Evolutionary conservation across 257 asterid species (phyloP), one percentile per base, ranked within the genome.

Genomic region (Echites panduratus): DNA sequence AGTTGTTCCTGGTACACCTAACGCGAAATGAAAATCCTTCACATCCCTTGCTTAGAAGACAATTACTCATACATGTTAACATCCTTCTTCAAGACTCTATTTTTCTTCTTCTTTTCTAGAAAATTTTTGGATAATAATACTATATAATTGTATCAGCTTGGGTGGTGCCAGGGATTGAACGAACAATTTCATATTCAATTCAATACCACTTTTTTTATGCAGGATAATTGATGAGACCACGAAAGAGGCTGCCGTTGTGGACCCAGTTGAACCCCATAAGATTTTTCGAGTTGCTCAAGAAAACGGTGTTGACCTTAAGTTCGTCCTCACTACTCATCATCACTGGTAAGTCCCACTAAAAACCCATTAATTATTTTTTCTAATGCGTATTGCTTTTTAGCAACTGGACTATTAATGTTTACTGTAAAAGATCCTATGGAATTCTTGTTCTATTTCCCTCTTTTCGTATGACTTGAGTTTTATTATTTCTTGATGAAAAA

Each of bases 291-390:
- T 84, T 22, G 98, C 96, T 66, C 78, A 86, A 72, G 98, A 94
- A 77, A 87, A 91, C 68, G 96, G 88, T 16, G 92, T 81, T 72
- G 66, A 84, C 66, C 88, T 94, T 10, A 89, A 91, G 87, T 74
- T 87, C 54, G 92, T 94, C 57, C 97, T 94, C 84, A 91, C 99
- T 72, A 91, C 99, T 70, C 97, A 94, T 82, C 97, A 94, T 69
- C 99, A 94, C 89, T 88, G 96, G 99, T 93, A 43, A 48, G 78
- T 57, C 68, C 43, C 66, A 32, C 70, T 20, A 17, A 38, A 32
- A 56, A 65, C 41, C 70, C 49, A 17, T 7, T 10, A 8, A n/a
- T n/a, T n/a, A n/a, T 3, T 32, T 32, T 32, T 32, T 32, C 3
- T 2, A 1, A 14, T 26, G 70, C 17, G 0, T 41, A 20, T 43